These are phyloP conservation scores for Pelargonium fulgidum DNA, from an alignment of 441 rosid genomes.

Conservation along the genomic window DNA sequence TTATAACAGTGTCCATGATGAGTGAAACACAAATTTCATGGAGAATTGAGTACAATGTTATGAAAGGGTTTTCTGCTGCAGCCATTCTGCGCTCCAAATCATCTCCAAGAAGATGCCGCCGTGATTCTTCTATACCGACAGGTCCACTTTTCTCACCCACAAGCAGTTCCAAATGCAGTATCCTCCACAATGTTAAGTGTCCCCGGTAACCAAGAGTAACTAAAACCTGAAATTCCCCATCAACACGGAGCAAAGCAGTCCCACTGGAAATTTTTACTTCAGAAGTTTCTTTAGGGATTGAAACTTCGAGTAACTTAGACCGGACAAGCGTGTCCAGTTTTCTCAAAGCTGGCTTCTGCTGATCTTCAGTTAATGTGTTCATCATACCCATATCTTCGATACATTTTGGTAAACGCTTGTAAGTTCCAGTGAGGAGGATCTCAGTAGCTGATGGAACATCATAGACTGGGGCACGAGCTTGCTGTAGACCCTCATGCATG, in stretches of 20 bases:
- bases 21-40: constrained; percentile 89
- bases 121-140: constrained; percentile 62
- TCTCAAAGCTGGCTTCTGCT: constrained; percentile 80
- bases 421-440: constrained; percentile 81
- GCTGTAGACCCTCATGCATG: constrained; percentile 96
- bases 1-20: constrained; percentile 87
- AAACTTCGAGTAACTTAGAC: constrained; percentile 75
- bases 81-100: constrained; percentile 98
- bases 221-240: constrained; percentile 92
- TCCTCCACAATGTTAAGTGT: constrained; percentile 91
- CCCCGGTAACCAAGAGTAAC: constrained; percentile 99
- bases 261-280: constrained; percentile 85
- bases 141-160: constrained; percentile 88
- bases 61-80: constrained; percentile 77
- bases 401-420: constrained; percentile 86
- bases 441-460: constrained; percentile 97
- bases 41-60: constrained; percentile 61
- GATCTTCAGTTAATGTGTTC: constrained; percentile 53
- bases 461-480: constrained; percentile 97
- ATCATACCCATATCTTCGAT: constrained; percentile 84
- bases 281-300: constrained; percentile 77
- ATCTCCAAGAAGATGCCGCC: constrained; percentile 85
- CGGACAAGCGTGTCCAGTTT: constrained; percentile 87
- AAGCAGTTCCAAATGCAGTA: constrained; percentile 89
- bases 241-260: constrained; percentile 64